Evolutionary conservation across 192 early-diverging fungal species (phyloP), one percentile per base, ranked within the genome.

Genomic region (Mycoemilia scoparia): DNA sequence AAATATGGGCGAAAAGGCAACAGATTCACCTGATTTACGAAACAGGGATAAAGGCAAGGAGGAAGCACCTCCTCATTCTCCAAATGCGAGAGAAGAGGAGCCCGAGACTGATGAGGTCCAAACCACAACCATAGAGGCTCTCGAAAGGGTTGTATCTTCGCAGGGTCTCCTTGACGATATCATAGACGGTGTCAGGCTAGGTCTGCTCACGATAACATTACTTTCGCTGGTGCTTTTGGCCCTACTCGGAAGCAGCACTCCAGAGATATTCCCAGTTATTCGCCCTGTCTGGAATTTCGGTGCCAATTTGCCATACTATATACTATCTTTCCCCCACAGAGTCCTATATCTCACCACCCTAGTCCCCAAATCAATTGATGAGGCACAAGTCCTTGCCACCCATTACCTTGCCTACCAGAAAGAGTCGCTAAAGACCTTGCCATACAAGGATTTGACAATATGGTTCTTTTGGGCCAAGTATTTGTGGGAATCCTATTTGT

Each of bases 391-490:
- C 13, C 21, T 46, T 19, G 18, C 28, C 7, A n/a, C 34, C 0
- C 11, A 7, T 0, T 1, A 40, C 5, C 31, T 33, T 7, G 32
- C 8, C 7, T 42, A 38, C 39, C 25, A 50, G 12, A 22, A 23
- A n/a, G 38, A 53, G 19, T 4, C 38, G 18, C 36, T 63, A 36
- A 49, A 49, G n/a, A 32, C 31, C 10, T 36, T 78, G 25, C 76
- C 78, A 0, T 89, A 82, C 67, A 88, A 87, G 68, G 55, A 74
- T 34, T 77, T 65, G 46, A 79, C 87, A 6, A 45, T 95, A 32
- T 60, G 38, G 4, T 76, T 88, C 27, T 70, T 74, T 29, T 71
- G 60, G 57, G 52, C 56, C 14, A 74, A 75, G 20, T 96, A 79
- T 44, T 36, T 57, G 2, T 84, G 80, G 70, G 79, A 87, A 48